Percentiles rank a stretch among this genome's conserved stretches.
These are phyloP conservation scores for Daldinia sp. DNA, from an alignment of 2,329 filamentous ascomycete genomes.

Conservation along the genomic window DNA sequence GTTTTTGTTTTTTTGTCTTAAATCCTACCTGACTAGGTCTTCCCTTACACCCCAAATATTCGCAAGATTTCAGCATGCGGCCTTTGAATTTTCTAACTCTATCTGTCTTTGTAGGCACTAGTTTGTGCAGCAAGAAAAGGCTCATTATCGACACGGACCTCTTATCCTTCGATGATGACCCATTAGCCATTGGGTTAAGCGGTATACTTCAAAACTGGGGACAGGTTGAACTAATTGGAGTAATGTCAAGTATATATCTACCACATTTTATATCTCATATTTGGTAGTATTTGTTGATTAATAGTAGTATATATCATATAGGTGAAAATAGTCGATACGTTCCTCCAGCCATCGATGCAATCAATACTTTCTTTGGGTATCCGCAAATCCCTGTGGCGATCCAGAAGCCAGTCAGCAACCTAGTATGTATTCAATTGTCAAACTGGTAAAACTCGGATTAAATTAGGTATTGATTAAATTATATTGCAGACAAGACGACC, in stretches of 20 bases:
- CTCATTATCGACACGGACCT: conserved; percentile 39
- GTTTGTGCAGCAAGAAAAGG: conserved; percentile 24
- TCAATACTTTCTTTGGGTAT: conserved; percentile 38
- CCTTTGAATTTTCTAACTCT: neutral
- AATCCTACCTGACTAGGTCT: neutral
- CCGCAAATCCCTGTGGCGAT: conserved; percentile 33
- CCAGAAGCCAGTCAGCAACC: conserved; percentile 35
- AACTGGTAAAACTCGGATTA: neutral
- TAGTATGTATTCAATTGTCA: conserved; percentile 18
- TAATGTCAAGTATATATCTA: conserved; percentile 34
- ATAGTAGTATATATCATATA: conserved; percentile 5
- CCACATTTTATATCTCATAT: neutral
- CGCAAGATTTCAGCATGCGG: neutral
- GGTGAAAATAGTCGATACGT: conserved; percentile 35
- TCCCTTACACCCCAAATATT: neutral
- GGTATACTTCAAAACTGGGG: conserved; percentile 37
- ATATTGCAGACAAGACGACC: conserved; percentile 31
- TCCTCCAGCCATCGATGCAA: conserved; percentile 36
- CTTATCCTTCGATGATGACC: conserved; percentile 37
- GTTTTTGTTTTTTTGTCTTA: neutral
- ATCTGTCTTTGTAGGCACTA: conserved; percentile 3
- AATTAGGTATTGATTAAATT: neutral
- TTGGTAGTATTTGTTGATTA: neutral
- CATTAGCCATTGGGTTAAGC: conserved; percentile 31
- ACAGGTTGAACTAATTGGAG: conserved; percentile 35